These are phyloP conservation scores for Colletotrichum lindemuthianum DNA, from an alignment of 2,329 filamentous ascomycete genomes.

Conservation along the genomic window DNA sequence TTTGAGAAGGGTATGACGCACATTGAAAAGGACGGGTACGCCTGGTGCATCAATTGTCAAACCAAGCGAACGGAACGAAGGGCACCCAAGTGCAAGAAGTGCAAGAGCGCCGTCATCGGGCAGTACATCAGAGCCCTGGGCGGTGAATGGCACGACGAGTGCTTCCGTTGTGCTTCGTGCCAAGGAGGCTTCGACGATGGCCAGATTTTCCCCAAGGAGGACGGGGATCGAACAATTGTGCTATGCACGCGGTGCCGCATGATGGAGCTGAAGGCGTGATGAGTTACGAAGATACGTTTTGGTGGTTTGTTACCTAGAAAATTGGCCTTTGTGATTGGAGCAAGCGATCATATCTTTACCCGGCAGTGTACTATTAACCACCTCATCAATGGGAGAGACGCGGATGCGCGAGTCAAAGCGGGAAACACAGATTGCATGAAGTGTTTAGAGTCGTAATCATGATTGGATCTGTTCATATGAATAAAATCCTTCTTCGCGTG, in stretches of 20 bases:
- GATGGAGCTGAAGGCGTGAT: conserved; percentile 66
- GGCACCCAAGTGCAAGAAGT: conserved; percentile 88
- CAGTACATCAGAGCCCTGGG: conserved; percentile 90
- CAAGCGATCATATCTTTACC: neutral
- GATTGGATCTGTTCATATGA: conserved; percentile 27
- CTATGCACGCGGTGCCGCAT: conserved; percentile 71
- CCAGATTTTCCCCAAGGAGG: conserved; percentile 69
- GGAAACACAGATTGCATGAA: neutral
- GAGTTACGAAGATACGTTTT: conserved; percentile 3
- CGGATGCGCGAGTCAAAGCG: neutral
- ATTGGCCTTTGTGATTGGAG: neutral
- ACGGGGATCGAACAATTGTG: conserved; percentile 49
- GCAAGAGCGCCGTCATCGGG: conserved; percentile 85
- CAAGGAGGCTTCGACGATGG: conserved; percentile 70
- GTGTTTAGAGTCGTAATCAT: conserved; percentile 34
- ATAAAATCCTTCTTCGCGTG: neutral
- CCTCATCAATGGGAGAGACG: neutral
- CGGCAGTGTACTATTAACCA: no score
- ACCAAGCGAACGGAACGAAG: conserved; percentile 90
- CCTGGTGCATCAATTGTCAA: conserved; percentile 95
- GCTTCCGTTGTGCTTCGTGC: conserved; percentile 82
- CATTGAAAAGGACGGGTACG: conserved; percentile 96
- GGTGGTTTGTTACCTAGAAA: neutral
- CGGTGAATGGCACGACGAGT: conserved; percentile 91
- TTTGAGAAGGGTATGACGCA: conserved; percentile 78